A percentile compares a stretch with the other conserved stretches of the same genome.
Evolutionary conservation across 257 asterid species (phyloP).

Genomic region (Verbascum thapsus): DNA sequence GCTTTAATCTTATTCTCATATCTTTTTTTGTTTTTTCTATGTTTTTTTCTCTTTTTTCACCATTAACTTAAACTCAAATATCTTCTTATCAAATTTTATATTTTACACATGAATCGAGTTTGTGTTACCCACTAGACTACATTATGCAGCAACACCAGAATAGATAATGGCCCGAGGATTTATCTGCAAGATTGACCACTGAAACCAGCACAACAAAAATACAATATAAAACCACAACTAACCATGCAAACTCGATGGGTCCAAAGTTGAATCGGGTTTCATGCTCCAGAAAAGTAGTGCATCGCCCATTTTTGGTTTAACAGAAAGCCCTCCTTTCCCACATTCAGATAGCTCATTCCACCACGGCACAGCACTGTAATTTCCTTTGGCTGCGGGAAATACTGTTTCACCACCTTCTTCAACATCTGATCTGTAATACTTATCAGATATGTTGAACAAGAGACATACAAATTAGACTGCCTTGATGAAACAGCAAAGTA

Average conservation of each 20-base stretch:
- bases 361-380: conserved; percentile 83
- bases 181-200: too few species aligned
- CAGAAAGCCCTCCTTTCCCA: conserved; percentile 87
- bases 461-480: conserved; percentile 2
- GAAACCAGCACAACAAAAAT: conserved; percentile 14
- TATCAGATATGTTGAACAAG: conserved; percentile 26
- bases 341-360: conserved; percentile 97
- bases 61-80: too few species aligned
- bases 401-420: conserved; percentile 99
- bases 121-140: too few species aligned
- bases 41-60: too few species aligned
- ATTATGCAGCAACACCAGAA: too few species aligned
- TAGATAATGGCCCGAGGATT: too few species aligned
- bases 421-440: conserved; percentile 82
- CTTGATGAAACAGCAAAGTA: conserved; percentile 25
- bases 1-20: too few species aligned
- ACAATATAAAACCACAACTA: conserved; percentile 40
- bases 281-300: conserved; percentile 99
- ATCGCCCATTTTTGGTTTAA: conserved; percentile 93
- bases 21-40: too few species aligned
- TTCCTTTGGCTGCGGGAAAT: conserved; percentile 93
- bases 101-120: too few species aligned
- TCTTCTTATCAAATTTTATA: too few species aligned
- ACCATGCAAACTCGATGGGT: conserved; percentile 97
- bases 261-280: conserved; percentile 87